Conservation (phyloP, 352 stramenopile species). For the Phytophthora capsici region DNA sequence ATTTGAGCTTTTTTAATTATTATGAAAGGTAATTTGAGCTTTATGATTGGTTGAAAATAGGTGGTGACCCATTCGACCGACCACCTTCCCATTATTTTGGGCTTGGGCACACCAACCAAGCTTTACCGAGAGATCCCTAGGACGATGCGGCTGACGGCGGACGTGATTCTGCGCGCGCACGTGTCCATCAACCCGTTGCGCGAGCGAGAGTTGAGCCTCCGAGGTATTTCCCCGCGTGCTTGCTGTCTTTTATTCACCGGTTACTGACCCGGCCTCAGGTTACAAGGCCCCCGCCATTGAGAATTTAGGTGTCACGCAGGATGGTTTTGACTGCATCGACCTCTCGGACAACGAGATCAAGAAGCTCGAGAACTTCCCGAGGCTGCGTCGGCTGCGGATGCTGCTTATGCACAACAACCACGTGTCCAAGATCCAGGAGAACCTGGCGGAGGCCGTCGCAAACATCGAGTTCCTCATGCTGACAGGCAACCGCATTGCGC, state of each 20-base stretch:
- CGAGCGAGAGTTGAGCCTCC: slow-evolving; percentile 92
- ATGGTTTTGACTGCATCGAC: slow-evolving; percentile 95
- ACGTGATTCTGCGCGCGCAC: slow-evolving; percentile 90
- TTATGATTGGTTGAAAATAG: slow-evolving; percentile 13
- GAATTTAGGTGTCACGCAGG: slow-evolving; percentile 93
- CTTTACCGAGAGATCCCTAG: slow-evolving; percentile 18
- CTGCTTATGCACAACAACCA: slow-evolving; percentile 94
- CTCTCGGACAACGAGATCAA: slow-evolving; percentile 96
- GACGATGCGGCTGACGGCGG: slow-evolving; percentile 86
- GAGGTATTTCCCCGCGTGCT: slow-evolving; percentile 58
- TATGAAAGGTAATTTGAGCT: too few relatives aligned
- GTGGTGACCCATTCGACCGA: neutral
- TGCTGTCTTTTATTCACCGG: slow-evolving; percentile 5
- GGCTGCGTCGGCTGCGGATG: slow-evolving; percentile 88
- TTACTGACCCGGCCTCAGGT: slow-evolving; percentile 62
- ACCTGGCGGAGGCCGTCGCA: slow-evolving; percentile 75
- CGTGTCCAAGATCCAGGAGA: slow-evolving; percentile 86
- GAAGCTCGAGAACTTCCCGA: slow-evolving; percentile 94
- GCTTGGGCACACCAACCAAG: slow-evolving; percentile 22
- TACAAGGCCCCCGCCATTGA: slow-evolving; percentile 93
- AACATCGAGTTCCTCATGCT: slow-evolving; percentile 92
- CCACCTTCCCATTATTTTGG: too few relatives aligned
- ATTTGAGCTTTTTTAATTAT: too few relatives aligned
- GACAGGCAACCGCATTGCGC: slow-evolving; percentile 88
- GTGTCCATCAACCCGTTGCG: slow-evolving; percentile 92